Conservation (phyloP, 75 land plant genomes). For the Pinus tabuliformis region DNA sequence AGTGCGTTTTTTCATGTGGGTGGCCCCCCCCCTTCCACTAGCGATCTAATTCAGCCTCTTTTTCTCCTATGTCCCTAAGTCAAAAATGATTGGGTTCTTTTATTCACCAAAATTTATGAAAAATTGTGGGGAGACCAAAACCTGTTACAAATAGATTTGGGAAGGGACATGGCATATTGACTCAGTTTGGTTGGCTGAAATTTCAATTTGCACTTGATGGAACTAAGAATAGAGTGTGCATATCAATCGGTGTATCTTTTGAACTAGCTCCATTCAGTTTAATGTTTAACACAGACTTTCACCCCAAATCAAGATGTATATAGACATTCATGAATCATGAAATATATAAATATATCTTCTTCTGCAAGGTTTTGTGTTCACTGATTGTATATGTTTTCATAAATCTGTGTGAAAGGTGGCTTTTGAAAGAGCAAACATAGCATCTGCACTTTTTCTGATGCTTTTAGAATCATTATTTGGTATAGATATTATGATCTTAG, state of each 20-base stretch:
- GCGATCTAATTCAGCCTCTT: too few species aligned
- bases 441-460: background rate
- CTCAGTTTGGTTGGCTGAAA: background rate
- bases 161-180: background rate
- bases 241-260: too few species aligned
- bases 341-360: background rate
- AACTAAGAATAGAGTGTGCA: too few species aligned
- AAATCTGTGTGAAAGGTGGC: background rate
- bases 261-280: too few species aligned
- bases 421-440: background rate
- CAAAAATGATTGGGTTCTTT: too few species aligned
- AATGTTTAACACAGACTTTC: too few species aligned
- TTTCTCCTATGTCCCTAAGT: too few species aligned
- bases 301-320: background rate
- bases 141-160: too few species aligned
- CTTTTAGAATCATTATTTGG: background rate
- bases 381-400: background rate
- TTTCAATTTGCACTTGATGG: background rate
- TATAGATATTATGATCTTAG: background rate
- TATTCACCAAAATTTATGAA: too few species aligned
- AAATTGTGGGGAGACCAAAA: too few species aligned
- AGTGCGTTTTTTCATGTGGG: too few species aligned
- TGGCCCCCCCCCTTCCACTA: too few species aligned
- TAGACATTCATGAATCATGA: background rate
- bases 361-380: background rate